Evolutionary conservation across 768 basidiomycete genomes (phyloP), one percentile per base, ranked within the genome.

Genomic region (Lactarius pseudohatsudake): DNA sequence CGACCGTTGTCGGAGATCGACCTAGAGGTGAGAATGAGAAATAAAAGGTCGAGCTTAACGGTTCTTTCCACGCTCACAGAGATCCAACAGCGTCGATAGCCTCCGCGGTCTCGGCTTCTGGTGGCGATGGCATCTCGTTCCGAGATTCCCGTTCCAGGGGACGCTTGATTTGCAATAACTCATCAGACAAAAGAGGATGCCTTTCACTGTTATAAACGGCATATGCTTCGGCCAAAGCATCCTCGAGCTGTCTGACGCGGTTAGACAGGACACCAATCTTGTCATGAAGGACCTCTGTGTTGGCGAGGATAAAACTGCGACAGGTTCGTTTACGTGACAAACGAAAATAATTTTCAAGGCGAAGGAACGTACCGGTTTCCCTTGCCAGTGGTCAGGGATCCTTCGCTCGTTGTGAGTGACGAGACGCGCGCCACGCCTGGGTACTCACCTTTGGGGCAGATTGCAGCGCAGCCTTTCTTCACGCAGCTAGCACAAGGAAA

Each of bases 381-480:
- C 74, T 87, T 89, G 66, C 88, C 88, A 16, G 88, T 89, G 13
- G 87, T 89, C 45, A 89, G 79, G 36, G 86, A 87, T 18, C 87
- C 87, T 88, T 22, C 50, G 43, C 32, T 50, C 15, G 16, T n/a
- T 16, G 68, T 66, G 58, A 64, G 62, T 15, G 57, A 54, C 34
- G 20, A 20, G 43, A 53, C 15, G 43, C 15, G 16, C 11, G 50
- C 56, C 26, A 32, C n/a, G 28, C 18, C 64, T 20, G 58, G 36
- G 59, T 16, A 64, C 74, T 58, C 59, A 84, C 85, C 87, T 71
- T 88, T 83, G 6, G 88, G 88, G 74, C 89, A 90, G 57, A 90
- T 89, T 4, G 85, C 77, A 13, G 77, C 78, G 69, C 80, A 81
- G 30, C 80, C 80, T 66, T 76, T 76, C 73, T 76, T 77, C 8